Conservation (phyloP, 306 rosid genomes). For the apple (Malus domestica) region ASM211411v1 NC_041790.1:26022001-26022500, state of each 20-base stretch:
- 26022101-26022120: conserved; percentile 57
- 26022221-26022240: conserved; percentile 49
- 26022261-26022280: conserved; percentile 44
- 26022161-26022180: conserved; percentile 55
- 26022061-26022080: conserved; percentile 57
- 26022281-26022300: conserved; percentile 67
- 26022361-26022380: conserved; percentile 43
- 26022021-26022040: conserved; percentile 62
- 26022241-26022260: conserved; percentile 50
- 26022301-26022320: conserved; percentile 42
- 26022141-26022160: conserved; percentile 45
- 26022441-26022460: conserved; percentile 48
- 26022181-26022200: conserved; percentile 56
- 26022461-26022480: conserved; percentile 54
- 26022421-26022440: conserved; percentile 69
- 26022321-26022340: conserved; percentile 33
- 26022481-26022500: conserved; percentile 63
- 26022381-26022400: conserved; percentile 59
- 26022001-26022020: conserved; percentile 46
- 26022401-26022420: conserved; percentile 60
- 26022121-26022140: conserved; percentile 42
- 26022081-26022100: conserved; percentile 57
- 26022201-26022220: conserved; percentile 65
- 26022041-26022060: conserved; percentile 44
- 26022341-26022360: conserved; percentile 32